Evolutionary conservation across 2,329 filamentous ascomycete genomes (phyloP), one percentile per base, ranked within the genome.

Genomic region (Pezicula neosporulosa): DNA sequence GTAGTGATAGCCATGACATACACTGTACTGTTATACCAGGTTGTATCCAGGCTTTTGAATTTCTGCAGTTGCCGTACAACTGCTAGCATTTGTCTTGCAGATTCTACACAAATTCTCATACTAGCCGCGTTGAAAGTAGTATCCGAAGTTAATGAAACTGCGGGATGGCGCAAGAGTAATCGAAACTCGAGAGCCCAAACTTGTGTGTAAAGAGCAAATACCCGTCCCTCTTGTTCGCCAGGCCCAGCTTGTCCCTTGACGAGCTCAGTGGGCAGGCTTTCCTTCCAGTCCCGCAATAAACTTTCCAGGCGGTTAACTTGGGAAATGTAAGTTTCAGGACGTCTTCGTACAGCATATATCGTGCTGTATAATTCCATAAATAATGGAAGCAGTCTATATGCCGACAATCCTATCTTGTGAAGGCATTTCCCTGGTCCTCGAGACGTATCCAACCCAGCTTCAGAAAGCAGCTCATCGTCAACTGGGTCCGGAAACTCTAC

Each of bases 1-100:
- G 86, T 87, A 60, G 90, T 89, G 51, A 89, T 84, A 24, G 86
- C 86, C 41, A 86, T 82, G 12, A 89, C 77, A 62, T 89, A 90
- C 6, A 89, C 78, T 0, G 87, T 85, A 45, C 83, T 77, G 44
- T 86, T 85, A 60, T 89, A 87, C 87, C 88, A 92, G 1, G 87
- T 90, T 1, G 86, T 89, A 62, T 93, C 89, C 4, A 92, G 70
- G 42, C 82, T 83, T 62, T 86, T 88, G 51, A 84, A 73, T 58
- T 76, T 77, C 52, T 81, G 78, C 44, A 92, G 69, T 48, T 81
- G 73, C 19, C 76, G 73, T 6, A 85, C 80, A 24, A 78, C 76
- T 19, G 75, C 72, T 3, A 92, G 72, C 69, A 90, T 81, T 54
- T 84, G 78, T 44, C 79, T 76, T 6, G 86, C 80, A 9, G 82